Evolutionary conservation across 2,329 filamentous ascomycete genomes (phyloP), one percentile per base, ranked within the genome.

Genomic region (Neofusicoccum kwambonambiense): DNA sequence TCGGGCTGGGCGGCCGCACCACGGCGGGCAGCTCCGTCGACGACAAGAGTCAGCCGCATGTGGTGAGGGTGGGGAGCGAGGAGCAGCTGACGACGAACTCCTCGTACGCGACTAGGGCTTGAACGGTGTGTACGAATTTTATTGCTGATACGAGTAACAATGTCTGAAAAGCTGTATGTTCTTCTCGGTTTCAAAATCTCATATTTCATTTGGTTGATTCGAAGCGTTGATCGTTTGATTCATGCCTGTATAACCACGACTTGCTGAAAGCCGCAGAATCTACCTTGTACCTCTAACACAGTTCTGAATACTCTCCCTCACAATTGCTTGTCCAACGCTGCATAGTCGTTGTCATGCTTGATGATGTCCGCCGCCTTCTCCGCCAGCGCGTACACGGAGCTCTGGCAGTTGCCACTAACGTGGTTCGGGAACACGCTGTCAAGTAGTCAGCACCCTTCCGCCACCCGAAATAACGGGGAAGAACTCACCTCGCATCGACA

Each of bases 351-450:
- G 4, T 31, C 27, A 31, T 49, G 27, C 54, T 61, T 73, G 27
- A 75, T 73, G 2, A 75, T 71, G 42, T 73, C 69, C 22, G 73
- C 73, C 8, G 72, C 73, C 67, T 72, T 75, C 66, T 75, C 73
- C 1, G 73, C 72, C 60, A 75, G 69, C 17, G 72, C 74, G 64
- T 75, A 76, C 67, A 75, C 72, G 0, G 72, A 74, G 2, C 72
- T 67, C 58, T 76, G 74, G n/a, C 62, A 65, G 12, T 57, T 64
- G 3, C 49, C 66, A 13, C 58, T 61, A 2, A 60, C 41, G 4
- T 66, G 39, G 2, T 65, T 39, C n/a, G 66, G 67, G 15, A 67
- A 66, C 9, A 68, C 51, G 31, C 64, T 31, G 27, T 31, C 1
- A 31, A 31, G 5, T 31, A 31, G 27, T 31, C 27, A 31, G 27